Percentiles rank a stretch among this genome's conserved stretches.
These are phyloP conservation scores for Fusarium marasasianum DNA, from an alignment of 2,329 filamentous ascomycete genomes.

Conservation along the genomic window DNA sequence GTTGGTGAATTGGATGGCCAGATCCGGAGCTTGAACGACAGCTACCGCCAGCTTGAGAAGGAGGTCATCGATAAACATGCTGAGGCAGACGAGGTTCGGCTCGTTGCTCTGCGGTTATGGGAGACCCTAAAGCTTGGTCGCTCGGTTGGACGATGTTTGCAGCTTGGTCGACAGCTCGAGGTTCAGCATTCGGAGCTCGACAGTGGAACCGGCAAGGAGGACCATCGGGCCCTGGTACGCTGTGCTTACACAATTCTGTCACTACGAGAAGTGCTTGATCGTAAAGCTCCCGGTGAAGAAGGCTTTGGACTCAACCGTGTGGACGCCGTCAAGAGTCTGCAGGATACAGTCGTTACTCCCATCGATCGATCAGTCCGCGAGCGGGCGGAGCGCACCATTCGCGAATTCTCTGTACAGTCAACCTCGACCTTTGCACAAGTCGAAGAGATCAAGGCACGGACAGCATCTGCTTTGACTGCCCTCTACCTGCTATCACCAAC, in stretches of 20 bases:
- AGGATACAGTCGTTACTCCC: slow-evolving; percentile 74
- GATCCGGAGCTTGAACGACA: slow-evolving; percentile 81
- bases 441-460: slow-evolving; percentile 79
- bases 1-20: slow-evolving; percentile 82
- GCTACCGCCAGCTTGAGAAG: slow-evolving; percentile 84
- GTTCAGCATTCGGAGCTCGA: slow-evolving; percentile 77
- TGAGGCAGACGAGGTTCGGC: slow-evolving; percentile 82
- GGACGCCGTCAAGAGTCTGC: slow-evolving; percentile 75
- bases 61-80: slow-evolving; percentile 89
- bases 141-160: slow-evolving; percentile 79
- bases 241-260: slow-evolving; percentile 83
- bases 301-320: slow-evolving; percentile 80
- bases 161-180: slow-evolving; percentile 86
- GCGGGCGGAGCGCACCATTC: slow-evolving; percentile 79
- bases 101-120: slow-evolving; percentile 81
- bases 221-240: slow-evolving; percentile 81
- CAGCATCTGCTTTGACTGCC: slow-evolving; percentile 77
- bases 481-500: slow-evolving; percentile 85
- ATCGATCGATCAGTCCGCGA: slow-evolving; percentile 78
- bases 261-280: slow-evolving; percentile 76
- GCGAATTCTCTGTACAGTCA: slow-evolving; percentile 78
- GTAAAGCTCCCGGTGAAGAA: slow-evolving; percentile 75
- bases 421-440: slow-evolving; percentile 68
- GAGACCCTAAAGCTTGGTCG: slow-evolving; percentile 81
- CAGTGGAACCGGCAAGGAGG: slow-evolving; percentile 63